A percentile compares a stretch with the other conserved stretches of the same genome.
Evolutionary conservation across 2,329 filamentous ascomycete genomes (phyloP).

Genomic region (Venturia nashicola): DNA sequence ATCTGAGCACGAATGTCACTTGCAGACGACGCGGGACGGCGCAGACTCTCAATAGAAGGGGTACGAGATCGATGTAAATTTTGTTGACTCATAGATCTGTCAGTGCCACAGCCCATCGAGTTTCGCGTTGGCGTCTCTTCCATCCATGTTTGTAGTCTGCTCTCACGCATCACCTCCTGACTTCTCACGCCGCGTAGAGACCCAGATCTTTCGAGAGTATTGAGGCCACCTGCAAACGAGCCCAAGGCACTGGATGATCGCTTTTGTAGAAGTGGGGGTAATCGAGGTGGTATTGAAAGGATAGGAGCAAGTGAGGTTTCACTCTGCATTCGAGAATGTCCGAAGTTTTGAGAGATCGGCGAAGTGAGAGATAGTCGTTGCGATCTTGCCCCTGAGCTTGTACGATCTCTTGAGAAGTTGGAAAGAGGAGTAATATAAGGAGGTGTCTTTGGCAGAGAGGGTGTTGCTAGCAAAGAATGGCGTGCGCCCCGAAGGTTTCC

Average conservation of each 20-base stretch:
- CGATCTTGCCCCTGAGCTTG: neutral
- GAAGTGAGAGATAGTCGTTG: neutral
- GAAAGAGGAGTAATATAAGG: neutral
- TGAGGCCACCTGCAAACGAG: constrained; percentile 17
- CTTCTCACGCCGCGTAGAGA: constrained; percentile 15
- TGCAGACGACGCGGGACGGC: constrained; percentile 58
- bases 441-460: constrained; percentile 34
- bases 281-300: constrained; percentile 12
- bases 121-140: neutral
- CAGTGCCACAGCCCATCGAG: constrained; percentile 17
- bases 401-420: neutral
- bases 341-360: constrained; percentile 4
- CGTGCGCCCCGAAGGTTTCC: constrained; percentile 74
- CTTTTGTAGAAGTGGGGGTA: constrained; percentile 15
- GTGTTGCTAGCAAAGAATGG: constrained; percentile 47
- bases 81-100: neutral
- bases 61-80: constrained; percentile 23
- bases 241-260: constrained; percentile 28
- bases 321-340: constrained; percentile 28
- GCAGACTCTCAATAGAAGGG: constrained; percentile 23
- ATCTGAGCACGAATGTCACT: constrained; percentile 72
- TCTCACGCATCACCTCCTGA: constrained; percentile 26
- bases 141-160: constrained; percentile 8
- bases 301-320: constrained; percentile 21
- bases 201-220: constrained; percentile 1